A percentile compares a stretch with the other conserved stretches of the same genome.
phyloP scores from a whole-genome alignment of 345 rosid genomes.

The Lagerstroemia speciosa region DNA sequence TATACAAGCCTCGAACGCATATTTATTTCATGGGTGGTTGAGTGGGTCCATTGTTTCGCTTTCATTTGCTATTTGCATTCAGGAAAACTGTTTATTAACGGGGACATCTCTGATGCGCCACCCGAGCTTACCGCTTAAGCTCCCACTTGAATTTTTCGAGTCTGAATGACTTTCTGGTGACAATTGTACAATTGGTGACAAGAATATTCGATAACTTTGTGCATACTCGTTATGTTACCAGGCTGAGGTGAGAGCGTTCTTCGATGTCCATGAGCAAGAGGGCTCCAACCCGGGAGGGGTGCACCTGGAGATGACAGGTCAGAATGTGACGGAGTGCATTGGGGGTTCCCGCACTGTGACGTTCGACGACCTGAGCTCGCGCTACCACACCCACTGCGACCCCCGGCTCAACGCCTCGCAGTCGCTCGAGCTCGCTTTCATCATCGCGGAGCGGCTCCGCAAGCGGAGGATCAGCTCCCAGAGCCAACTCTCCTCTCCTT shows the following conservation, averaged over 20 bases:
- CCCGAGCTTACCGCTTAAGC: no score
- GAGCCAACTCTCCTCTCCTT: background rate
- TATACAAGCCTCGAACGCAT: no score
- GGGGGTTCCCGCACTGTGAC: slow-evolving; percentile 11
- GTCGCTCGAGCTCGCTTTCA: slow-evolving; percentile 11
- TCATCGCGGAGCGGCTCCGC: slow-evolving; percentile 9
- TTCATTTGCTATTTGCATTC: no score
- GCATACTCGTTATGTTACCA: background rate
- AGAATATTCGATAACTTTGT: no score
- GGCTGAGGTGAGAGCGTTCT: slow-evolving; percentile 13
- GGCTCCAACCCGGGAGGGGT: slow-evolving; percentile 11
- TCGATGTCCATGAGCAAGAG: slow-evolving; percentile 14
- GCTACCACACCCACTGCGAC: slow-evolving; percentile 8
- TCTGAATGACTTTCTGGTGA: no score
- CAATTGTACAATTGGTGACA: no score
- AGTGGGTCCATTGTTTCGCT: no score
- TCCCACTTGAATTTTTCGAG: no score
- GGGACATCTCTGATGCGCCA: no score
- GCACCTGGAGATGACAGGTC: slow-evolving; percentile 11
- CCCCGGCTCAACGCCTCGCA: slow-evolving; percentile 10
- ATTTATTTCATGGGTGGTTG: no score
- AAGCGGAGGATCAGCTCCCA: slow-evolving; percentile 5
- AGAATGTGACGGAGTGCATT: slow-evolving; percentile 14
- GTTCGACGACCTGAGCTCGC: slow-evolving; percentile 8
- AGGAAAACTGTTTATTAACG: no score